Base-by-base conservation (phyloP, 495 filamentous ascomycete genomes). In the Trichoderma virens region DNA sequence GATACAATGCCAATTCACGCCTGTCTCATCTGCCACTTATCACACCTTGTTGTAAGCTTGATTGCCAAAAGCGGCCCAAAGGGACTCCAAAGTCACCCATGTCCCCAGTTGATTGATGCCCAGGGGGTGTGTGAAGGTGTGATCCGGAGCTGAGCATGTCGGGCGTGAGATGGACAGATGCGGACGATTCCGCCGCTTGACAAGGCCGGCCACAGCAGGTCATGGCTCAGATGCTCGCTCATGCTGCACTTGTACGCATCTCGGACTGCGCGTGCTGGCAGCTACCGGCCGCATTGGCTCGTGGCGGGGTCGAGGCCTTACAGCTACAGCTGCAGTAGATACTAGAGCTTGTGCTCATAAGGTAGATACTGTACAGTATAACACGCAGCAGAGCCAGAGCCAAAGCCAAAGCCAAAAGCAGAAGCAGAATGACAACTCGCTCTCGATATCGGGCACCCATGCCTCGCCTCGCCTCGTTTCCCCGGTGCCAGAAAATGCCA, bases 21-120 rank as follows among this genome's bases (percentile, higher is more conserved):
- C 18, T 20, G 51, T 5, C 14, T 16, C 41, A 14, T 5, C 41
- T 5, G 16, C n/a, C 14, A 45, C n/a, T 45, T 56, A n/a, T 14
- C 9, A 56, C 5, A 7, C 43, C 18, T 56, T 18, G 51, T n/a
- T n/a, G 9, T 28, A 30, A 3, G 20, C 51, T 27, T 25, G 13
- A 30, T 56, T 56, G 51, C 51, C 51, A 30, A 56, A 56, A 11
- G 51, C 51, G 51, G 51, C 51, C 25, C 51, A 56, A 28, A 30
- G 34, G n/a, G 45, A 51, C 20, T 30, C 51, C 16, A 47, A 8
- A 4, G 18, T 20, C 43, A 23, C 43, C 43, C 43, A n/a, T 47
- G 18, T 16, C 20, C 20, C 5, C 5, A 20, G 18, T 20, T 47
- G 43, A 20, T 47, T 47, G 43, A 47, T 47, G 43, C 43, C 43